Conservation (phyloP, 371 early-diverging fungal species). For the Enterocytospora artemiae region DNA sequence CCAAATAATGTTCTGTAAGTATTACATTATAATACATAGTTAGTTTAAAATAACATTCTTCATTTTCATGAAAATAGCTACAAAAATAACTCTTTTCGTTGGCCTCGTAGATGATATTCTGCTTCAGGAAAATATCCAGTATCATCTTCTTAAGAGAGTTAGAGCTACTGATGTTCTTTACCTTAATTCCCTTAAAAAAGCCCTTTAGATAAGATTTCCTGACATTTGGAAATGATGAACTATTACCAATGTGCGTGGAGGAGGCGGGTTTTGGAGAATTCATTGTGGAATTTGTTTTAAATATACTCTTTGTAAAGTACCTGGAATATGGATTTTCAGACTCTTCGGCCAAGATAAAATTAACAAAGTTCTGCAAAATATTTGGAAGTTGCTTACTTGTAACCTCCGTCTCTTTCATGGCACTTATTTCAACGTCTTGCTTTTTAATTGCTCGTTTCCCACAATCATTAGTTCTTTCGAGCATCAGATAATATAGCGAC, state of each 20-base stretch:
- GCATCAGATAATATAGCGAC: constrained; percentile 40
- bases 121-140: constrained; percentile 32
- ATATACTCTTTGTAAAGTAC: constrained; percentile 26
- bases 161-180: constrained; percentile 30
- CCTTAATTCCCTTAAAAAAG: constrained; percentile 43
- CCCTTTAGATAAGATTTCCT: constrained; percentile 43
- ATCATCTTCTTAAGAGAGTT: constrained; percentile 45
- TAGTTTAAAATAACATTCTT: constrained; percentile 46
- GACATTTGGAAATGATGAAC: constrained; percentile 32
- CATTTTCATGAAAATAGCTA: constrained; percentile 13
- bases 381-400: not conserved
- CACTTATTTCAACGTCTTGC: not conserved
- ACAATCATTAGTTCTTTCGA: constrained; percentile 24
- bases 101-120: constrained; percentile 30
- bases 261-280: not conserved
- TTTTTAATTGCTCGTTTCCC: not conserved
- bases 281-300: constrained; percentile 12
- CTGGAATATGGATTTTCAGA: not conserved
- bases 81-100: constrained; percentile 46
- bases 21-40: constrained; percentile 49
- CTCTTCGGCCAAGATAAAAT: constrained; percentile 27
- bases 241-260: not conserved
- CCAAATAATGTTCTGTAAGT: constrained; percentile 36
- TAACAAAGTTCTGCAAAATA: constrained; percentile 38
- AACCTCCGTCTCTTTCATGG: not conserved